Evolutionary conservation across 305 asterid species (phyloP).

Genomic region (Plantago coronopus): DNA sequence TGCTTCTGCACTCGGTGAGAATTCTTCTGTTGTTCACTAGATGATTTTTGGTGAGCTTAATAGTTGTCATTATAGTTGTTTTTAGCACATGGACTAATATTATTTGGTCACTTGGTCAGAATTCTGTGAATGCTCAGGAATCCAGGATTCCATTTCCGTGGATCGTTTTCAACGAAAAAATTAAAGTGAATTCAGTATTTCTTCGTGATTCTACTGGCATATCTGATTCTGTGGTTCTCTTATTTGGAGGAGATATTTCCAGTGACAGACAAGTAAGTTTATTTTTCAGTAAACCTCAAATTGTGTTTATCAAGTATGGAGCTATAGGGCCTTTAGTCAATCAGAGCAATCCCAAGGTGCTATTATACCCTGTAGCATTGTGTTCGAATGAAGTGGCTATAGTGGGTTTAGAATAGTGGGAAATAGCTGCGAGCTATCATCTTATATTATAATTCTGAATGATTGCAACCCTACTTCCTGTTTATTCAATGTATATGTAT

Average conservation of each 20-base stretch:
- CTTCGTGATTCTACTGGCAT: conserved; percentile 93
- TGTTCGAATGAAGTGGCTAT: background rate
- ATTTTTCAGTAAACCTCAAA: conserved; percentile 18
- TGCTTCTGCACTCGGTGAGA: conserved; percentile 81
- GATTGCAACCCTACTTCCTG: no score
- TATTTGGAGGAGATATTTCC: conserved; percentile 73
- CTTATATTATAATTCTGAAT: no score
- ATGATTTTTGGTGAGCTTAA: conserved; percentile 10
- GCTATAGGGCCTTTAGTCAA: background rate
- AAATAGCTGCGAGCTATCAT: no score
- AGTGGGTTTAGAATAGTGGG: background rate
- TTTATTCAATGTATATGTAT: no score
- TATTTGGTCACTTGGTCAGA: conserved; percentile 36
- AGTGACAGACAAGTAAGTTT: conserved; percentile 63
- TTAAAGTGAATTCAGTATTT: conserved; percentile 84
- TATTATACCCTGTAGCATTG: background rate
- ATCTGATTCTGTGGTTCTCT: conserved; percentile 77
- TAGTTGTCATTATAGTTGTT: conserved; percentile 14
- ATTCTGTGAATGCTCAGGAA: conserved; percentile 78
- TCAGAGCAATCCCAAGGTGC: background rate
- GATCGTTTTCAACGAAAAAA: conserved; percentile 89
- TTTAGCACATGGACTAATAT: conserved; percentile 20
- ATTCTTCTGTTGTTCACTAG: conserved; percentile 12
- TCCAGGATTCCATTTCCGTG: conserved; percentile 76
- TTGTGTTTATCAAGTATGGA: background rate